Evolutionary conservation across 2,329 filamentous ascomycete species (phyloP), one percentile per base, ranked within the genome.

Genomic region (Aspergillus quadricinctus): DNA sequence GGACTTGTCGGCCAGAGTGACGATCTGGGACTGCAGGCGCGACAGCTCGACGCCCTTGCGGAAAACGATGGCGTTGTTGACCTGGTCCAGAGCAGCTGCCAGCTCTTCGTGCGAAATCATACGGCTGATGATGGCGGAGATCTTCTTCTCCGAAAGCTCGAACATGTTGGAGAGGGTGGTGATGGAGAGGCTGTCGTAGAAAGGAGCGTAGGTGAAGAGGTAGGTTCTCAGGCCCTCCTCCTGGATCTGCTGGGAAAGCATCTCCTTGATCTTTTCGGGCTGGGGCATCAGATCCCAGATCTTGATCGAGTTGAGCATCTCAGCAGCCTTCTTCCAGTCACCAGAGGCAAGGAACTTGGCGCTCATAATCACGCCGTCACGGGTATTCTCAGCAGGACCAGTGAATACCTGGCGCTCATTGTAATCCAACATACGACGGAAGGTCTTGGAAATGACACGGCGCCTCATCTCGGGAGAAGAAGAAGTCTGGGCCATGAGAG

Each of bases 61-160:
- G 90, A 99, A 99, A 79, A 97, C 94, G 77, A 99, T 91, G 52
- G 91, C 95, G 65, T 89, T 88, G 69, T 95, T 97, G 78, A 99
- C 93, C 79, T 99, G 94, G 80, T 99, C 95, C 28, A 99, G 86
- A 40, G 94, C 95, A 46, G 94, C 94, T 9, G 90, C 90, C 50
- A 99, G 87, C 77, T 99, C 94, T 78, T 99, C 94, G 80, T 99
- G 94, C 69, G 92, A 96, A 76, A 99, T 97, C 94, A 99, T 99
- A 82, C 96, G 96, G 83, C 91, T 96, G 70, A 99, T 87, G 55
- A 99, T 87, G 37, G 94, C 92, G n/a, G 89, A 82, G 52, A 97
- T 92, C 83, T 97, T 97, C 78, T 88, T 85, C 66, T 88, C 81
- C 56, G 92, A 84, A 25, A 99, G 87, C 78, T 99, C 94, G 75